Conservation (phyloP, 2,329 filamentous ascomycete genomes). For the Drechslerella dactyloides region DNA sequence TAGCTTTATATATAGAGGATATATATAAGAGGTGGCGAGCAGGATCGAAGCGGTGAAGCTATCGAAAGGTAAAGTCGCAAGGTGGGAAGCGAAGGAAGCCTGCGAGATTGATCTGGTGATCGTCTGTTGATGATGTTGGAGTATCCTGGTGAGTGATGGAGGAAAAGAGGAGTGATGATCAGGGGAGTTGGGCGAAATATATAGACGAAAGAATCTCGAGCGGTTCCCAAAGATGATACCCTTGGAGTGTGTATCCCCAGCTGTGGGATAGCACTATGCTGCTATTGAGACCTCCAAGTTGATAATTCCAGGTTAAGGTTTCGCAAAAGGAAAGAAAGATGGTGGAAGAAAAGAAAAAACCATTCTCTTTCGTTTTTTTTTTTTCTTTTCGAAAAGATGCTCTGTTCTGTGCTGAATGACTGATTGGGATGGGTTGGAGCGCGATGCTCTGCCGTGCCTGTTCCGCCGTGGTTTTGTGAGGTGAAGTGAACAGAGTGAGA, state of each 20-base stretch:
- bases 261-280: background rate
- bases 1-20: slow-evolving; percentile 25
- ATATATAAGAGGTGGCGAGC: background rate
- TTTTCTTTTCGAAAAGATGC: too few relatives aligned
- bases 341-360: background rate
- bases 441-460: background rate
- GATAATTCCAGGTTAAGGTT: background rate
- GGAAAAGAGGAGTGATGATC: slow-evolving; percentile 30
- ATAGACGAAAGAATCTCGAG: slow-evolving; percentile 28
- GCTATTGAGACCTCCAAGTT: background rate
- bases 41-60: background rate
- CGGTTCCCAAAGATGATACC: background rate
- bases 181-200: slow-evolving; percentile 37
- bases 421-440: background rate
- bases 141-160: slow-evolving; percentile 35
- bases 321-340: background rate
- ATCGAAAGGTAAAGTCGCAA: slow-evolving; percentile 13
- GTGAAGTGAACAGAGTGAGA: background rate
- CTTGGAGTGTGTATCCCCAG: background rate
- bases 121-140: slow-evolving; percentile 24
- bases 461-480: too few relatives aligned
- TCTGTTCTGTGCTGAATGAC: background rate
- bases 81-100: slow-evolving; percentile 15
- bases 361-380: too few relatives aligned
- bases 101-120: slow-evolving; percentile 31